Evolutionary conservation across 2,329 filamentous ascomycete genomes (phyloP).

Genomic region (Tolypocladium inflatum): DNA sequence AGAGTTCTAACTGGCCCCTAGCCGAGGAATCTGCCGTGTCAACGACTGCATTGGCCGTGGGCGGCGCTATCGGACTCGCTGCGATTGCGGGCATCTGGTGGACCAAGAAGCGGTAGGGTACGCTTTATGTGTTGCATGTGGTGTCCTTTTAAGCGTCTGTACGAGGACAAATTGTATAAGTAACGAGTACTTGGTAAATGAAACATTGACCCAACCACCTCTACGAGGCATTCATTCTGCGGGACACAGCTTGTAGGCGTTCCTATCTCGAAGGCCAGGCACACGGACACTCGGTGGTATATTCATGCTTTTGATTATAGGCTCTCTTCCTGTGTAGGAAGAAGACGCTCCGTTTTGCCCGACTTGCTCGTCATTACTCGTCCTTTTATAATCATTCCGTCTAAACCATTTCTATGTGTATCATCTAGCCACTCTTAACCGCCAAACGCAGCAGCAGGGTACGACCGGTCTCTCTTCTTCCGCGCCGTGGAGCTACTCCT

Average conservation of each 20-base stretch:
- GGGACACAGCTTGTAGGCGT: background rate
- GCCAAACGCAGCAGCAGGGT: conserved; percentile 54
- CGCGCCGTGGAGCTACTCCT: conserved; percentile 43
- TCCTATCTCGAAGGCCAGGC: background rate
- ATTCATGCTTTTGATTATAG: background rate
- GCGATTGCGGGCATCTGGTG: conserved; percentile 30
- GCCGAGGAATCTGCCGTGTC: conserved; percentile 21
- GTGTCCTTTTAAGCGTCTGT: background rate
- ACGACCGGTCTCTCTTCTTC: conserved; percentile 52
- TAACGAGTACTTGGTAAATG: background rate
- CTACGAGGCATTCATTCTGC: background rate
- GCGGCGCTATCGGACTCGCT: conserved; percentile 24
- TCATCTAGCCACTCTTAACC: conserved; percentile 13
- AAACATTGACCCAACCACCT: background rate
- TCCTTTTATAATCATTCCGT: background rate
- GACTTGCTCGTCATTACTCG: background rate
- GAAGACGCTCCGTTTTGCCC: background rate
- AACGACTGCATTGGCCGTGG: conserved; percentile 20
- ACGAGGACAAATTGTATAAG: conserved; percentile 3
- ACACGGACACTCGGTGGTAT: background rate
- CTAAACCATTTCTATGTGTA: background rate
- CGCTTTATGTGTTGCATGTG: background rate
- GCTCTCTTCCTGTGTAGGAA: background rate
- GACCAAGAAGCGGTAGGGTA: conserved; percentile 16
- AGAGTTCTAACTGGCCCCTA: conserved; percentile 12